Evolutionary conservation across 352 stramenopile species (phyloP).

Genomic region (Globisporangium parvum): DNA sequence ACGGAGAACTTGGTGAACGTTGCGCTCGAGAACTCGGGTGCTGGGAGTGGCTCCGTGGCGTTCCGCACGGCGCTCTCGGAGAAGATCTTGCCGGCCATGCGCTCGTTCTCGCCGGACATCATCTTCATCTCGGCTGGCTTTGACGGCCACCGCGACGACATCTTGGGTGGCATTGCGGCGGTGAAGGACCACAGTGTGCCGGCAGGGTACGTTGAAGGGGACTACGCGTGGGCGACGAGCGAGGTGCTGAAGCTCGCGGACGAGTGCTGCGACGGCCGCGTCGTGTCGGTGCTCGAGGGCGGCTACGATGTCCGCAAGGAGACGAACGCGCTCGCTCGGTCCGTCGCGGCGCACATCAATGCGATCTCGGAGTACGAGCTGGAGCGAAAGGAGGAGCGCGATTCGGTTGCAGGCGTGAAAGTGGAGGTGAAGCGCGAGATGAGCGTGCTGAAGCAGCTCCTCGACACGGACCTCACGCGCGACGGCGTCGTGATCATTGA

Average conservation of each 20-base stretch:
- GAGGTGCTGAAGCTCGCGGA: conserved; percentile 72
- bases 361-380: conserved; percentile 65
- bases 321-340: conserved; percentile 81
- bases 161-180: conserved; percentile 66
- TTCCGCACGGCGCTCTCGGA: conserved; percentile 56
- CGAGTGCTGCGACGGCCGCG: conserved; percentile 70
- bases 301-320: conserved; percentile 79
- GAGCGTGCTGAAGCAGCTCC: conserved; percentile 41
- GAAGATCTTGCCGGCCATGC: conserved; percentile 74
- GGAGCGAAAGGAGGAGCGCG: conserved; percentile 15
- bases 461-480: conserved; percentile 41
- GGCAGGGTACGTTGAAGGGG: conserved; percentile 75
- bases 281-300: conserved; percentile 84
- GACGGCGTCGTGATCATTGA: conserved; percentile 52
- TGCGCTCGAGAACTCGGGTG: conserved; percentile 63
- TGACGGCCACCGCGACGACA: conserved; percentile 82
- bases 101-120: conserved; percentile 66
- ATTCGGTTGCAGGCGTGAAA: conserved; percentile 1
- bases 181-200: conserved; percentile 74
- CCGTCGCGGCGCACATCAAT: conserved; percentile 67
- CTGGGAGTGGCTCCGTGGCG: conserved; percentile 52
- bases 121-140: conserved; percentile 89
- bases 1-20: conserved; percentile 70
- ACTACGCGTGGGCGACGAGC: conserved; percentile 76
- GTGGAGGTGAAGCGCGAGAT: conserved; percentile 28